These are phyloP conservation scores for Fraxinus quadrangulata DNA, from an alignment of 257 asterid genomes.

Conservation along the genomic window DNA sequence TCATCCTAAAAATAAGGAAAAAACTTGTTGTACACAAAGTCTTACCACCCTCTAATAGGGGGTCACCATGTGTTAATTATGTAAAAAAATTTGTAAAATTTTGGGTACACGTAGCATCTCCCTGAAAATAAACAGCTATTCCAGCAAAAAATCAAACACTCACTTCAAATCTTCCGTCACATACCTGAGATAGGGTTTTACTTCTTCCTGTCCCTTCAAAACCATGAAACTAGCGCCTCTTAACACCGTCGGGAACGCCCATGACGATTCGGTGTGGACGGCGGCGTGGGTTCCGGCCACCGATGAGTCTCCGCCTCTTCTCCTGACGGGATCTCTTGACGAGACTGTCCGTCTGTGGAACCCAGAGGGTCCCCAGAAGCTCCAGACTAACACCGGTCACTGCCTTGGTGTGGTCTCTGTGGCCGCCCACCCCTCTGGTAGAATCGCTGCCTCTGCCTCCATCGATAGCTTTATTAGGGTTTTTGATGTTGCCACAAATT, in stretches of 20 bases:
- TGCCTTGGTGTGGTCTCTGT: conserved; percentile 96
- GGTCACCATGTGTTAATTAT: no score
- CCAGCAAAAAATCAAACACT: not conserved
- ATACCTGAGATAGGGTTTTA: conserved; percentile 41
- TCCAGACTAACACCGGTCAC: conserved; percentile 79
- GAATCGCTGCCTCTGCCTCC: conserved; percentile 95
- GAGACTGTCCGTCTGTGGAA: conserved; percentile 90
- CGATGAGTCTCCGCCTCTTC: conserved; percentile 59
- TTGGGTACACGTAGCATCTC: no score
- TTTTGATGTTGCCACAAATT: conserved; percentile 75
- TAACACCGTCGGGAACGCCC: conserved; percentile 68
- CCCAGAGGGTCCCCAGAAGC: conserved; percentile 50
- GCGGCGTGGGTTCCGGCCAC: conserved; percentile 85
- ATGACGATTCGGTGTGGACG: conserved; percentile 91
- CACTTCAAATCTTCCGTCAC: not conserved
- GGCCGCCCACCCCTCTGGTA: conserved; percentile 86
- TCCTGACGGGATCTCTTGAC: conserved; percentile 88
- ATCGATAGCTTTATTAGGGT: conserved; percentile 88
- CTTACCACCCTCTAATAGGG: no score
- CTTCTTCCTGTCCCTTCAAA: not conserved
- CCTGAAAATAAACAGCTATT: no score
- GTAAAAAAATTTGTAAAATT: no score
- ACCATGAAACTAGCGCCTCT: conserved; percentile 79
- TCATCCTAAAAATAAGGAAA: no score
- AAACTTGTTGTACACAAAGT: no score